Conservation (phyloP, 305 asterid genomes). For the Fraxinus sp. region DNA sequence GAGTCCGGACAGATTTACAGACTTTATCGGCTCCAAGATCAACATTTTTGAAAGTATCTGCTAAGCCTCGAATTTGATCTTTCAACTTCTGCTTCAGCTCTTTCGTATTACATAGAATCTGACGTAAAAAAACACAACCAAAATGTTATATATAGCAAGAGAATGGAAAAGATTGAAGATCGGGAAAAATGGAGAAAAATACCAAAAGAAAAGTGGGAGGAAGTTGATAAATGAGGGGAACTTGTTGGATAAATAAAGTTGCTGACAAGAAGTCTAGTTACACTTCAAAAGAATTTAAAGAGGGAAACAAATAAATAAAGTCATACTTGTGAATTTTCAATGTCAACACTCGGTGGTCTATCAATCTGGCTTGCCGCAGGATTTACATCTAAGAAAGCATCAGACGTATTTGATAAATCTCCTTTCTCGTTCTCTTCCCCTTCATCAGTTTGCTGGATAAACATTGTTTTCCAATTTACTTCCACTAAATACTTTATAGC, state of each 20-base stretch:
- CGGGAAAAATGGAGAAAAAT: neutral
- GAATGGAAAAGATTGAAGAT: neutral
- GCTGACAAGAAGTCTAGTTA: neutral
- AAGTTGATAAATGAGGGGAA: neutral
- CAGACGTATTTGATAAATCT: slow-evolving; percentile 21
- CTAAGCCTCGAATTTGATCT: slow-evolving; percentile 19
- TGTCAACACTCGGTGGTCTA: neutral
- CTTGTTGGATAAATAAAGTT: neutral
- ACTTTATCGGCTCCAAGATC: slow-evolving; percentile 38
- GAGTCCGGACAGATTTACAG: neutral
- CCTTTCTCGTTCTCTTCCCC: slow-evolving; percentile 8
- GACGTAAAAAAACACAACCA: neutral
- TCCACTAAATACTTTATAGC: neutral
- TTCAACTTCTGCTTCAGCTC: slow-evolving; percentile 41
- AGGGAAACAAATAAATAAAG: neutral
- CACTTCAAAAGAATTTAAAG: neutral
- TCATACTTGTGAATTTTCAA: slow-evolving; percentile 18
- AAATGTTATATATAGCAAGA: neutral
- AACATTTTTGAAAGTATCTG: slow-evolving; percentile 46
- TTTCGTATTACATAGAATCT: slow-evolving; percentile 36
- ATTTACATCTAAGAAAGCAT: neutral
- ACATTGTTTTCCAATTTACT: neutral
- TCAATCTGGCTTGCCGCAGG: neutral
- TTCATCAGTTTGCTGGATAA: slow-evolving; percentile 30
- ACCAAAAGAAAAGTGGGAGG: neutral